Percentiles rank a stretch among this genome's conserved stretches.
Conservation (phyloP, 1,284 basidiomycete species). For the Cystobasidium pallidum region DNA sequence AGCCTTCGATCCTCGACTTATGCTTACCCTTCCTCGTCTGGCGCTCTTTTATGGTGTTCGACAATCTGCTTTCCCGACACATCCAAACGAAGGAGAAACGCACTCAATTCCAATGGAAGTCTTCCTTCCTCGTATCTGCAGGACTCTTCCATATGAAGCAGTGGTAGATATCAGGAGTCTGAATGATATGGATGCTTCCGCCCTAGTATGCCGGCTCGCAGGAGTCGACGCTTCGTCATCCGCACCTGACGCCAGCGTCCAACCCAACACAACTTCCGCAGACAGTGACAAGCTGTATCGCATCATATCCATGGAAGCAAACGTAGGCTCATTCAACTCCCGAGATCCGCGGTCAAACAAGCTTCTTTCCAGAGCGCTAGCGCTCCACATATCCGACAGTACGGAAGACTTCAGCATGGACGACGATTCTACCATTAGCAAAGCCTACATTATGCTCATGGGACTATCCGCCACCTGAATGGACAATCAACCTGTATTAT, state of each 20-base stretch:
- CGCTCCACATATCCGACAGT: slow-evolving; percentile 15
- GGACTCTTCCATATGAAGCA: slow-evolving; percentile 12
- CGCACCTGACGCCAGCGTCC: not conserved
- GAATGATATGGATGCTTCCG: not conserved
- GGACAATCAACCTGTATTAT: too few species aligned
- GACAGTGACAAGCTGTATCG: slow-evolving; percentile 19
- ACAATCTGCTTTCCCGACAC: slow-evolving; percentile 26
- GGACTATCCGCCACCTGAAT: not conserved
- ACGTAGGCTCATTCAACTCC: slow-evolving; percentile 1
- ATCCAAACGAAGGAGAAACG: not conserved
- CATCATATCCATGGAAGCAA: slow-evolving; percentile 14
- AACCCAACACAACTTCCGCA: not conserved
- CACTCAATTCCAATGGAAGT: slow-evolving; percentile 20
- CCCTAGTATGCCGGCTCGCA: slow-evolving; percentile 4
- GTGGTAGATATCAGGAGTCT: not conserved
- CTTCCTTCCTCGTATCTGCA: slow-evolving; percentile 36
- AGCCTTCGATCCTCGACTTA: slow-evolving; percentile 24
- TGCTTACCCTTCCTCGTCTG: slow-evolving; percentile 36
- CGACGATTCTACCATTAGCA: slow-evolving; percentile 26
- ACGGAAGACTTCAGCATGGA: slow-evolving; percentile 16
- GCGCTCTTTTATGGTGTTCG: slow-evolving; percentile 23
- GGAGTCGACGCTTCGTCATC: not conserved
- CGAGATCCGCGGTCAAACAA: slow-evolving; percentile 17
- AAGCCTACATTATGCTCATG: slow-evolving; percentile 28
- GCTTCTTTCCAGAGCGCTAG: slow-evolving; percentile 19